These are phyloP conservation scores for Tanacetum coccineum DNA, from an alignment of 129 eudicot species.

Conservation along the genomic window DNA sequence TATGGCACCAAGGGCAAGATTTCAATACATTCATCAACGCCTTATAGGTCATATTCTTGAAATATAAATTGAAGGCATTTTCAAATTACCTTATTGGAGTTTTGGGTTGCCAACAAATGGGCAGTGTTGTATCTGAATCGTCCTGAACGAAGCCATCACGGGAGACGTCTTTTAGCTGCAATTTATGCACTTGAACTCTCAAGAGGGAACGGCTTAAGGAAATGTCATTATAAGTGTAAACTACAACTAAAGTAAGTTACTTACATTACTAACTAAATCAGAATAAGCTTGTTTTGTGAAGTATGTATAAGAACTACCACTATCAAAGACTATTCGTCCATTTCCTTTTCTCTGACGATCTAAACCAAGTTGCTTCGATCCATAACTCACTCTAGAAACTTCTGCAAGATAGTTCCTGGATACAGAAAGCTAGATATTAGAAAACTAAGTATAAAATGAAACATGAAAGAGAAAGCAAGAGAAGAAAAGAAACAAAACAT, in stretches of 20 bases:
- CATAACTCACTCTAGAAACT: constrained; percentile 48
- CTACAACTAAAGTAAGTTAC: constrained; percentile 12
- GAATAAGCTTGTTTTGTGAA: constrained; percentile 60
- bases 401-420: constrained; percentile 58
- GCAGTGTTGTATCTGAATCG: constrained; percentile 63
- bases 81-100: constrained; percentile 51
- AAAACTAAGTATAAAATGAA: constrained; percentile 5
- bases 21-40: no score
- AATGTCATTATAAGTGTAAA: background rate
- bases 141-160: constrained; percentile 48
- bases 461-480: background rate
- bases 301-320: constrained; percentile 85
- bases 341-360: constrained; percentile 37
- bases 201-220: background rate
- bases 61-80: background rate
- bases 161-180: constrained; percentile 57
- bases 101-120: constrained; percentile 68
- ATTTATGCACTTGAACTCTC: constrained; percentile 1
- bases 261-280: constrained; percentile 46
- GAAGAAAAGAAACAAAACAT: background rate
- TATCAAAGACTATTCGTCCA: constrained; percentile 54
- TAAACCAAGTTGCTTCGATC: constrained; percentile 45
- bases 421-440: constrained; percentile 20
- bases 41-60: no score
- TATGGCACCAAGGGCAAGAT: no score